phyloP scores from a whole-genome alignment of 78 protist species.

The slime mould (Dictyostelium discoideum) region dicty_2.7 NC_007091.3:183501-184000 shows the following conservation, averaged over 20 bases:
- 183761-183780: slow-evolving; percentile 95
- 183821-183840: slow-evolving; percentile 86
- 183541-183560: slow-evolving; percentile 39
- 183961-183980: slow-evolving; percentile 97
- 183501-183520: neutral
- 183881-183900: slow-evolving; percentile 96
- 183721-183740: slow-evolving; percentile 46
- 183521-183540: neutral
- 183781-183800: slow-evolving; percentile 97
- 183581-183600: slow-evolving; percentile 27
- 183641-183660: slow-evolving; percentile 95
- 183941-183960: slow-evolving; percentile 96
- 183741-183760: slow-evolving; percentile 56
- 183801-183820: slow-evolving; percentile 88
- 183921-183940: slow-evolving; percentile 96
- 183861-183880: slow-evolving; percentile 98
- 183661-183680: neutral
- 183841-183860: slow-evolving; percentile 97
- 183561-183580: slow-evolving; percentile 33
- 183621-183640: slow-evolving; percentile 97
- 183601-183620: slow-evolving; percentile 91
- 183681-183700: neutral
- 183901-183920: slow-evolving; percentile 96
- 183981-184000: slow-evolving; percentile 88
- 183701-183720: slow-evolving; percentile 17